Conservation (phyloP, 1,284 basidiomycete species). For the Trametes pubescens region DNA sequence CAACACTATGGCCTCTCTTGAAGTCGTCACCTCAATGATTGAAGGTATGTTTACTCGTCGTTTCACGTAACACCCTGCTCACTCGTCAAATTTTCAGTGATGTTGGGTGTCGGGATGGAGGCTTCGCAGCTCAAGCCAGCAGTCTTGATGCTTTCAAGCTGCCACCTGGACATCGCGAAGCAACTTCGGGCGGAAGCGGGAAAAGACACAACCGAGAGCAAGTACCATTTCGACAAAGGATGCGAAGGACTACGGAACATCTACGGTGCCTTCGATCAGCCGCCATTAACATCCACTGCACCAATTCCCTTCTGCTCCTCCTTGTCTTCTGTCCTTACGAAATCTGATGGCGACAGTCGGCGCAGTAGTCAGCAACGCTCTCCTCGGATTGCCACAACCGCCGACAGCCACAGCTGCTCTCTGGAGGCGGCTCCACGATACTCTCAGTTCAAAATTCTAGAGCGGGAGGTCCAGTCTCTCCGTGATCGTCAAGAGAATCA, state of each 20-base stretch:
- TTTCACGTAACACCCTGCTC: not conserved
- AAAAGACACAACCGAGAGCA: constrained; percentile 36
- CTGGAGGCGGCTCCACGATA: constrained; percentile 11
- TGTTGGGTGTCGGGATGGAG: constrained; percentile 47
- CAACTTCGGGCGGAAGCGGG: constrained; percentile 28
- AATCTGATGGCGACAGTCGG: no score
- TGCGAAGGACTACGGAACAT: constrained; percentile 59
- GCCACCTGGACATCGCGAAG: constrained; percentile 56
- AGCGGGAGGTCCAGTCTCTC: constrained; percentile 52
- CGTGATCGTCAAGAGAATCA: constrained; percentile 48
- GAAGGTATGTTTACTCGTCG: constrained; percentile 47
- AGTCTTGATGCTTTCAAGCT: constrained; percentile 60
- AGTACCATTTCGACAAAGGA: constrained; percentile 50
- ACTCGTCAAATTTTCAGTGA: constrained; percentile 38
- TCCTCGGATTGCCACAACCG: not conserved
- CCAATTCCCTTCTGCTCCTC: not conserved
- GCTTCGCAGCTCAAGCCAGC: constrained; percentile 55
- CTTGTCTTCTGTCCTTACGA: not conserved
- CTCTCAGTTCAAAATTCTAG: constrained; percentile 38
- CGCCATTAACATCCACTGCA: not conserved
- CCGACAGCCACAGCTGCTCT: not conserved
- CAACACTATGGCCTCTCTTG: constrained; percentile 53
- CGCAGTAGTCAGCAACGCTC: not conserved
- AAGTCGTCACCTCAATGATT: constrained; percentile 55
- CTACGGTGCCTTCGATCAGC: constrained; percentile 47